Percentiles rank a stretch among this genome's conserved stretches.
Conservation (phyloP, 2,329 filamentous ascomycete species). For the Claviceps sp. region DNA sequence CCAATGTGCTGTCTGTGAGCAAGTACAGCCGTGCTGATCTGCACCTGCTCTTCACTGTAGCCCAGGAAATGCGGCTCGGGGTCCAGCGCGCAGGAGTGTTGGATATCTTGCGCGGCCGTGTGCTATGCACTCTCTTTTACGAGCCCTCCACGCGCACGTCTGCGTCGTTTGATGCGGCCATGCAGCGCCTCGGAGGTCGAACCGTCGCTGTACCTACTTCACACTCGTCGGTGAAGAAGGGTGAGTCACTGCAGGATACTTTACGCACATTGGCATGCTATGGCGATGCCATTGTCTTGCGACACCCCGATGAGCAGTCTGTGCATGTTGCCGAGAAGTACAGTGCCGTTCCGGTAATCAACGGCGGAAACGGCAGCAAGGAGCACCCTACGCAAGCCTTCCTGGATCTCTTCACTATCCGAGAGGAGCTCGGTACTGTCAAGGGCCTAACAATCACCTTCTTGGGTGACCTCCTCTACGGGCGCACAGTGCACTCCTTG, state of each 20-base stretch:
- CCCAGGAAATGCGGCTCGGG: slow-evolving; percentile 92
- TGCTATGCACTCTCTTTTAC: slow-evolving; percentile 91
- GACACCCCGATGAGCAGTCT: slow-evolving; percentile 73
- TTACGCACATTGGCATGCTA: slow-evolving; percentile 91
- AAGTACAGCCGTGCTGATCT: slow-evolving; percentile 81
- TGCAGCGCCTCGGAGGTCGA: slow-evolving; percentile 91
- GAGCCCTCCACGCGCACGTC: slow-evolving; percentile 95
- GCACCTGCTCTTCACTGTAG: slow-evolving; percentile 88
- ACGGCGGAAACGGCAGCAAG: slow-evolving; percentile 88
- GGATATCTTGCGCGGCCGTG: slow-evolving; percentile 70
- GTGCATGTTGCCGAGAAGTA: slow-evolving; percentile 75
- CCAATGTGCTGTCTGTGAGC: slow-evolving; percentile 82
- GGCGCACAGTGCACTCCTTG: slow-evolving; percentile 87
- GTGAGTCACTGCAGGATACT: slow-evolving; percentile 85
- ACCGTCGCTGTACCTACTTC: slow-evolving; percentile 71
- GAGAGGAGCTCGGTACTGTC: slow-evolving; percentile 91
- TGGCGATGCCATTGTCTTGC: slow-evolving; percentile 87
- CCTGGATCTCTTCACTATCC: slow-evolving; percentile 94
- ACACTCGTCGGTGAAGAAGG: slow-evolving; percentile 84
- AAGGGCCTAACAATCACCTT: slow-evolving; percentile 95
- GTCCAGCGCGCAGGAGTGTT: slow-evolving; percentile 87
- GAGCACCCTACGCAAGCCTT: slow-evolving; percentile 98
- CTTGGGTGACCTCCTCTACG: slow-evolving; percentile 82
- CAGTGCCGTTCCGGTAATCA: slow-evolving; percentile 85
- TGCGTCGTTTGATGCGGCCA: slow-evolving; percentile 90